Base-by-base conservation (phyloP, 495 filamentous ascomycete species). In the Cercophora scortea region DNA sequence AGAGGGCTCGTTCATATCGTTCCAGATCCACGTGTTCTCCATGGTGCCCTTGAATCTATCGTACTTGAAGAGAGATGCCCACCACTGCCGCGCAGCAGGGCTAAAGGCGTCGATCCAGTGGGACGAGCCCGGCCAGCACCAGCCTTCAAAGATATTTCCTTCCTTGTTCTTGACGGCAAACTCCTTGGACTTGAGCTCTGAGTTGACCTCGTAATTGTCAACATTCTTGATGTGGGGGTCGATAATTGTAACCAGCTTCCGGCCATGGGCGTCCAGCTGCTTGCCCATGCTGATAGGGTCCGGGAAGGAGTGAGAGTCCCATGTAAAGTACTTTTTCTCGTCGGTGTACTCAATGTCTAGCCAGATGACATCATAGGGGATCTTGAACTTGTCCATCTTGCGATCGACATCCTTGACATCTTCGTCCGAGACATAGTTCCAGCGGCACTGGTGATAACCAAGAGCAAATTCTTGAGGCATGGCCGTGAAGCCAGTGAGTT, bases 1-100 rank as follows among this genome's bases (percentile, higher is more conserved):
- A 0, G 93, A 96, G 0, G 93, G 93, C 71, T 98, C 93, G 61
- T 96, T 98, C 93, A 98, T 98, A 64, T 98, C 93, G 67, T 98
- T 98, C 93, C 93, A 98, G 63, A 97, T 84, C 72, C 89, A 96
- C 4, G 86, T 80, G 63, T 96, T 97, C 38, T 83, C 69, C 59
- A 84, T 76, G 4, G 89, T 84, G 45, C 88, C 89, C 64, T 87
- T 87, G 76, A 94, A 96, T 42, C 68, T 78, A 62, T 89, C 83
- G 61, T 90, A 96, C 56, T 87, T 85, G 78, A 94, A 96, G 8
- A 96, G 80, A 11, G 74, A 68, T 42, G 78, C 81, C 93, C 93
- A 98, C 94, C 94, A 98, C 45, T 83, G 79, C 45, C 82, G 78
- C 25, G 89, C 87, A 3, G 82, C 84, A 19, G 92, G 90, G 60